A percentile compares a stretch with the other conserved stretches of the same genome.
These are phyloP conservation scores for Lactarius hengduanensis DNA, from an alignment of 768 basidiomycete species.

Conservation along the genomic window DNA sequence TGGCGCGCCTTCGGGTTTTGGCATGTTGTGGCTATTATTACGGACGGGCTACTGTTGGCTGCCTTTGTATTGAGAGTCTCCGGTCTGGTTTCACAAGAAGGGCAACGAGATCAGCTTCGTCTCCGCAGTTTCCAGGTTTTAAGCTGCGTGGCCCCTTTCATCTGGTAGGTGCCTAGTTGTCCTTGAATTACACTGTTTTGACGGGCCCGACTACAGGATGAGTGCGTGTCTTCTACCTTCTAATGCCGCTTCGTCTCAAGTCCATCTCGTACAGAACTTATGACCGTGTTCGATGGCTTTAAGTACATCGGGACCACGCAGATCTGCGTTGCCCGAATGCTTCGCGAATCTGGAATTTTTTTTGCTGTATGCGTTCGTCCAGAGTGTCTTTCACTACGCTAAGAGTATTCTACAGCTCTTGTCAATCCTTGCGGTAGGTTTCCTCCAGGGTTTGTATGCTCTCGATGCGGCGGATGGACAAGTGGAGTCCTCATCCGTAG, in stretches of 20 bases:
- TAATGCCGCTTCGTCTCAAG: background rate
- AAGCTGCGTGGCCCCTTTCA: constrained; percentile 83
- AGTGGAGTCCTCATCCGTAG: constrained; percentile 12
- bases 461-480: constrained; percentile 88
- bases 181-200: background rate
- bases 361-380: constrained; percentile 59
- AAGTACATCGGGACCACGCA: constrained; percentile 94
- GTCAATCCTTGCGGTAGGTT: constrained; percentile 79
- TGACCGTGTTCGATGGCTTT: constrained; percentile 79
- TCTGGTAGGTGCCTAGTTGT: constrained; percentile 57
- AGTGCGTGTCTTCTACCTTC: constrained; percentile 48
- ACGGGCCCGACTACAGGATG: constrained; percentile 54
- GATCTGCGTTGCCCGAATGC: constrained; percentile 89
- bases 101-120: constrained; percentile 42
- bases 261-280: constrained; percentile 50
- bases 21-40: constrained; percentile 67
- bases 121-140: constrained; percentile 83
- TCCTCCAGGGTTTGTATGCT: constrained; percentile 84
- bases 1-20: constrained; percentile 84
- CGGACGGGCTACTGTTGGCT: constrained; percentile 65
- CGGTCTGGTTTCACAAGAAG: constrained; percentile 44
- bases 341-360: constrained; percentile 89
- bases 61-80: constrained; percentile 74
- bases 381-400: background rate
- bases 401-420: constrained; percentile 51